Conservation (phyloP, 768 basidiomycete genomes). For the Mycena rebaudengoi region DNA sequence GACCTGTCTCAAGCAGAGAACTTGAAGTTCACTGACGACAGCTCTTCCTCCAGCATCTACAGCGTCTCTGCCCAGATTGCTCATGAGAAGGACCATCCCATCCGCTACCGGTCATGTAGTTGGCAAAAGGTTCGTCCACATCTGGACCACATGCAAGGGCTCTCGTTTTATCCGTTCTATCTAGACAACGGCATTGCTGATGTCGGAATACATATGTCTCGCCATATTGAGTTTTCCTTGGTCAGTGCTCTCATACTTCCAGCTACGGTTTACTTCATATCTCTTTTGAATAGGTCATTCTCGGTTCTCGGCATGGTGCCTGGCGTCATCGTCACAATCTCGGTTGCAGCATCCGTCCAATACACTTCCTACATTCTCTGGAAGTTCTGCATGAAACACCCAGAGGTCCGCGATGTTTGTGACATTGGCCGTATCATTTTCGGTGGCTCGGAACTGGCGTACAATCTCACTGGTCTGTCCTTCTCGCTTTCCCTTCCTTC, state of each 20-base stretch:
- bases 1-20: constrained; percentile 1
- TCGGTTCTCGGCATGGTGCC: constrained; percentile 55
- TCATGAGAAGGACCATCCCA: constrained; percentile 34
- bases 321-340: constrained; percentile 50
- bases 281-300: constrained; percentile 7
- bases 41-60: constrained; percentile 6
- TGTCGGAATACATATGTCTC: constrained; percentile 47
- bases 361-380: constrained; percentile 57
- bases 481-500: too few relatives aligned
- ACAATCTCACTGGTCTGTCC: constrained; percentile 58
- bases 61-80: constrained; percentile 16
- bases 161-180: not conserved
- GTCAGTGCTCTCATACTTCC: not conserved
- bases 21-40: not conserved
- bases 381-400: constrained; percentile 58
- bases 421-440: constrained; percentile 59
- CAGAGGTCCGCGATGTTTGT: constrained; percentile 58
- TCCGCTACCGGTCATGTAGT: constrained; percentile 43
- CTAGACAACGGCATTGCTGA: constrained; percentile 41
- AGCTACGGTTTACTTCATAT: not conserved
- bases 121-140: constrained; percentile 42
- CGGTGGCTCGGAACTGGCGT: constrained; percentile 54
- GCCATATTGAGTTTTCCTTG: constrained; percentile 39
- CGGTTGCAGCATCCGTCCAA: constrained; percentile 46
- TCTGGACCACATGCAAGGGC: not conserved